Conservation (phyloP, 108 stramenopile genomes). For the Poteriospumella lacustris region DNA sequence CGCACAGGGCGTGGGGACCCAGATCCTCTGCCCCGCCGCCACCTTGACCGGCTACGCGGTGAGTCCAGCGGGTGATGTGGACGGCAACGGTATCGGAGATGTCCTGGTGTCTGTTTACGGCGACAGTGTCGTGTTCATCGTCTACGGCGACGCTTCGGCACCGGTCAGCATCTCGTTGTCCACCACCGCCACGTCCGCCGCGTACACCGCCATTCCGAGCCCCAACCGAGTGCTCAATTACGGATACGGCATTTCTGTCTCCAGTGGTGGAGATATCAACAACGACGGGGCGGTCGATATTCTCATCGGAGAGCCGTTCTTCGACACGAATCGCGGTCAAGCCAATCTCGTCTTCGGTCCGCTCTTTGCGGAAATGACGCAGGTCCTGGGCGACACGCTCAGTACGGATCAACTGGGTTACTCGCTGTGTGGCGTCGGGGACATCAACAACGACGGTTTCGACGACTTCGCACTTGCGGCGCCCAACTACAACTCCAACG, state of each 20-base stretch:
- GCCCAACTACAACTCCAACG: background rate
- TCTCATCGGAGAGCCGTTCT: background rate
- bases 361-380: too few species aligned
- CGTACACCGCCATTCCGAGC: background rate
- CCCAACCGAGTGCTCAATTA: background rate
- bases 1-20: too few species aligned
- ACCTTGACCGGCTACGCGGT: too few species aligned
- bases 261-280: conserved; percentile 2
- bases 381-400: too few species aligned
- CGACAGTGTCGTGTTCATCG: background rate
- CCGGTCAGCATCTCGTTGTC: too few species aligned
- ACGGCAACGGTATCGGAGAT: conserved; percentile 23
- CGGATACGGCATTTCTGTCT: background rate
- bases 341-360: conserved; percentile 10
- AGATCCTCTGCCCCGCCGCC: too few species aligned
- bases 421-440: too few species aligned
- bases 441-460: background rate
- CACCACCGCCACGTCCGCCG: background rate
- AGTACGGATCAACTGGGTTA: too few species aligned
- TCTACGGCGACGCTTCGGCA: too few species aligned
- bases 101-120: background rate
- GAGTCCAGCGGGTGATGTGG: background rate
- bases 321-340: background rate
- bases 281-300: conserved; percentile 20
- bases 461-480: background rate